Base-by-base conservation (phyloP, 345 rosid genomes). In the Clarkia xantiana region DNA sequence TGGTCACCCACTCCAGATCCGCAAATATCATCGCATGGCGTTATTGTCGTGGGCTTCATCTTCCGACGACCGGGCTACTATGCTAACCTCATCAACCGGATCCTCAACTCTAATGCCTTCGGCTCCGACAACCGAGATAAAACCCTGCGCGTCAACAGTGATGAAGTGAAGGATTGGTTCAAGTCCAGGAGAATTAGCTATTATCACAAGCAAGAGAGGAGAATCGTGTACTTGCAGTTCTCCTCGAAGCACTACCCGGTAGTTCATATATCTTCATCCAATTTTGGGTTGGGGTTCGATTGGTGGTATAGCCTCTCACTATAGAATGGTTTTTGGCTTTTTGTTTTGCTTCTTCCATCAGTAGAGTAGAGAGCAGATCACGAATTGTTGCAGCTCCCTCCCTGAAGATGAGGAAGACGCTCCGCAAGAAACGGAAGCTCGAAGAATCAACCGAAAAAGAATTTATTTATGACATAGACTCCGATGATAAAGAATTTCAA, bases 1-100 rank as follows among this genome's bases (percentile, higher is more conserved):
- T 49, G 23, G 15, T 64, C 40, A 41, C 46, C 62, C 18, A 52
- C 44, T 4, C 34, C 64, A 40, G 62, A 53, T 40, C 60, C 55
- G 0, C 68, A 50, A 15, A 56, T 70, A 48, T 76, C 69, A 10
- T 52, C 58, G 63, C 44, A 70, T 23, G 85, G 91, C 52, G 70
- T 80, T 12, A 79, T 77, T 12, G 93, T 86, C 18, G 82, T 86
- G 13, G 95, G 95, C 9, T 78, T 82, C 58, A 20, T 86, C 49
- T 69, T 82, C 19, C 76, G 74, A 14, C 68, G 62, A 54, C 71
- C 88, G 39, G 76, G 71, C 39, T 61, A 61, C 57, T 76, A 80
- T 4, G 44, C 77, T 42, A 88, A 74, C 52, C 81, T 86, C 45
- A 76, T 86, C 53, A 82, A 82, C 67, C 74, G 75, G 57, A 60